A percentile compares a stretch with the other conserved stretches of the same genome.
phyloP scores from a whole-genome alignment of 345 rosid genomes.

The Sapria himalayana region DNA sequence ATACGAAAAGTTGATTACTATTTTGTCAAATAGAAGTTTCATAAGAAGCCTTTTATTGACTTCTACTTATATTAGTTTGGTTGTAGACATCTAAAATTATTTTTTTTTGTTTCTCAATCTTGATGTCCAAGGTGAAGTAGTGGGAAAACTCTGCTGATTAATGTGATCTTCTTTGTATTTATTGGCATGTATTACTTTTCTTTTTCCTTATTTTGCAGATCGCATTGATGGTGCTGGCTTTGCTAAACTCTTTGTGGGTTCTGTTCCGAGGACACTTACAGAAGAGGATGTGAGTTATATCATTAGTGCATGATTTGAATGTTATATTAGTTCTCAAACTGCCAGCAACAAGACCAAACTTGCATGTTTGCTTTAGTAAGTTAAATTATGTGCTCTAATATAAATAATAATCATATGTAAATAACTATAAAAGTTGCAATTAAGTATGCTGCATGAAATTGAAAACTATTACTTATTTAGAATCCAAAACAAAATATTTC shows the following conservation, averaged over 20 bases:
- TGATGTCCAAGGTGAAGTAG: background rate
- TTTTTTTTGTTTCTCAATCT: too few species aligned
- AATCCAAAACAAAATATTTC: too few species aligned
- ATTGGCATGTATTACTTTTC: background rate
- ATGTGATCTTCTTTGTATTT: background rate
- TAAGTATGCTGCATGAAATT: too few species aligned
- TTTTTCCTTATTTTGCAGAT: conserved; percentile 17
- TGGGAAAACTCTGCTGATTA: background rate
- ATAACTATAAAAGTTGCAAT: too few species aligned
- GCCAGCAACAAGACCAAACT: too few species aligned
- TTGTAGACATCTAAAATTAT: background rate
- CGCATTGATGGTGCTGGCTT: conserved; percentile 22
- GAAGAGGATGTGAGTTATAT: conserved; percentile 66
- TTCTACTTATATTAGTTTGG: conserved; percentile 4
- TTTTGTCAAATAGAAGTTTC: background rate
- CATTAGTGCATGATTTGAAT: conserved; percentile 2
- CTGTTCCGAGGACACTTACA: conserved; percentile 68
- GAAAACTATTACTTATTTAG: too few species aligned
- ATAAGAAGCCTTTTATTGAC: background rate
- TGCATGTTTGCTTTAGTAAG: too few species aligned
- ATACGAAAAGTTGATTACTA: too few species aligned
- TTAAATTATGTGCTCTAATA: too few species aligned
- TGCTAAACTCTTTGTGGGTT: conserved; percentile 95
- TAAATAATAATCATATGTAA: too few species aligned
- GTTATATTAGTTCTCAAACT: too few species aligned